These are phyloP conservation scores for Macrolepiota fuliginosa DNA, from an alignment of 768 basidiomycete species.

Conservation along the genomic window DNA sequence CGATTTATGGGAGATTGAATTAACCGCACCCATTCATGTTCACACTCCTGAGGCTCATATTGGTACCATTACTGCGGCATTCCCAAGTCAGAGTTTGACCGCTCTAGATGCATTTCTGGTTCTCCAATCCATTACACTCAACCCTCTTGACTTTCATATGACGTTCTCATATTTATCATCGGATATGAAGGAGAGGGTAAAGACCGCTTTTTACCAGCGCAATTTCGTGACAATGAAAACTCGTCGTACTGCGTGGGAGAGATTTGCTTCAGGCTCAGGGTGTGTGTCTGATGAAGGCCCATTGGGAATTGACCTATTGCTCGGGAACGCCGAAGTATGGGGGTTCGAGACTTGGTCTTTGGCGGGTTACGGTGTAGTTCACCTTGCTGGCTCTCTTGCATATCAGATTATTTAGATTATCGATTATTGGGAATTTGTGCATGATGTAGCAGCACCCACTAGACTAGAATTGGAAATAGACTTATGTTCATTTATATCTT, in stretches of 20 bases:
- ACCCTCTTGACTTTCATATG: neutral
- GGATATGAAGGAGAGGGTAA: neutral
- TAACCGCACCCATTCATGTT: neutral
- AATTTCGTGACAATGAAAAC: neutral
- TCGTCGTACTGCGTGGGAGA: neutral
- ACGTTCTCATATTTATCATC: neutral
- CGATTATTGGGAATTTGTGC: too few species aligned
- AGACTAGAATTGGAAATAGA: too few species aligned
- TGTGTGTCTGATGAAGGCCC: neutral
- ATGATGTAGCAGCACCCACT: too few species aligned
- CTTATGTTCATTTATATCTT: too few species aligned
- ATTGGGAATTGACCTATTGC: neutral
- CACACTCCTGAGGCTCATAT: neutral
- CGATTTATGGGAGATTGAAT: neutral
- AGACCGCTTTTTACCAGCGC: neutral
- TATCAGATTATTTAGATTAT: too few species aligned
- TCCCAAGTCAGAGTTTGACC: neutral
- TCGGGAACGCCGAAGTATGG: neutral
- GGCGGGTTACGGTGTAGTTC: neutral
- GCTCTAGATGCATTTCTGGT: neutral
- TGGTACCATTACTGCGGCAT: neutral
- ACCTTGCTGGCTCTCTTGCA: neutral
- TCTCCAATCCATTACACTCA: neutral
- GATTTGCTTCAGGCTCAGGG: neutral
- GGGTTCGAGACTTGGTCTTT: neutral